phyloP scores from a whole-genome alignment of 2,329 filamentous ascomycete species.

The Chaetomium globosum region DNA sequence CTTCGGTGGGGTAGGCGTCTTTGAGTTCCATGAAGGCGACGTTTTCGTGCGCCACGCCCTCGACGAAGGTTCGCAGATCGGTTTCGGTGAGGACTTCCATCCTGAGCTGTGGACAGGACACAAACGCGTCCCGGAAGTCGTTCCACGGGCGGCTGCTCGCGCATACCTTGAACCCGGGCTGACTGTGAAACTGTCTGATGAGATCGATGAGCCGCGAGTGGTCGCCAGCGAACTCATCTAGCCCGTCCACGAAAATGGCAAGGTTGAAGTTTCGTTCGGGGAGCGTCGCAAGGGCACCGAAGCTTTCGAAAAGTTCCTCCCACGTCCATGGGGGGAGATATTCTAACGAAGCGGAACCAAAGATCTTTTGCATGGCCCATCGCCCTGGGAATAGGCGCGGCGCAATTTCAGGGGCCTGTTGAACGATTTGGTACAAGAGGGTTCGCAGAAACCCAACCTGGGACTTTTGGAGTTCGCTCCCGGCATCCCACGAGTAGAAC shows the following conservation, averaged over 20 bases:
- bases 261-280: not conserved
- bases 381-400: not conserved
- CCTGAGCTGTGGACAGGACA: not conserved
- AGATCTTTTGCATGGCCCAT: conserved; percentile 4
- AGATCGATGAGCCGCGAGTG: not conserved
- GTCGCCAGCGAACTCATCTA: conserved; percentile 2
- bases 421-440: not conserved
- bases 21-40: conserved; percentile 5
- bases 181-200: not conserved
- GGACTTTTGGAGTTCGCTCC: conserved; percentile 2
- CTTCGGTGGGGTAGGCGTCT: not conserved
- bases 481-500: conserved; percentile 4
- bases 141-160: conserved; percentile 1
- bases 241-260: not conserved
- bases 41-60: not conserved
- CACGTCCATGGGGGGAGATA: not conserved
- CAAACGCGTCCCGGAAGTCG: not conserved
- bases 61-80: not conserved
- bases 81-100: not conserved
- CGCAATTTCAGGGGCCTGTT: not conserved
- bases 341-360: not conserved
- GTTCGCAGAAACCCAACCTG: not conserved
- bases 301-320: not conserved
- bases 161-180: not conserved
- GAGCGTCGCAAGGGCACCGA: not conserved